A percentile compares a stretch with the other conserved stretches of the same genome.
These are phyloP conservation scores for Pichia insulana DNA, from an alignment of 805 yeast genomes.

Conservation along the genomic window DNA sequence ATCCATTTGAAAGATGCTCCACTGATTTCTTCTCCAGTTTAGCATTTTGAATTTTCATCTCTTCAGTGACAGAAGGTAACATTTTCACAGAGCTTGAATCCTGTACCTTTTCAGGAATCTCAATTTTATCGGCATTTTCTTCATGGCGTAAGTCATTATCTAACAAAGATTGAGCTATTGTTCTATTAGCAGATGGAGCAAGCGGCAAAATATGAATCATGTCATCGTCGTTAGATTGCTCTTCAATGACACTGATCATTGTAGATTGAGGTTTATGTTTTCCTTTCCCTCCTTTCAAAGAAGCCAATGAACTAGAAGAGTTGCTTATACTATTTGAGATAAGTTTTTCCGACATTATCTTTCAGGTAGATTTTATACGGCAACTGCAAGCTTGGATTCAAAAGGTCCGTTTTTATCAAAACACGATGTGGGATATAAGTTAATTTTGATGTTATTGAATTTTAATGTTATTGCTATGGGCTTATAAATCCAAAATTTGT, in stretches of 20 bases:
- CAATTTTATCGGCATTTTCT: neutral
- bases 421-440: no score
- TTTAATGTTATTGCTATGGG: no score
- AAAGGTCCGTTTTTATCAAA: no score
- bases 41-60: neutral
- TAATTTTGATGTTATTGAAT: no score
- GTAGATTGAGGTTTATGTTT: slow-evolving; percentile 12
- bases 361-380: no score
- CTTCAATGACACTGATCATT: slow-evolving; percentile 23
- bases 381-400: no score
- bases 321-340: neutral
- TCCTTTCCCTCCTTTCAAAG: neutral
- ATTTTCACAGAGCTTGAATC: neutral
- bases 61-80: neutral
- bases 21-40: slow-evolving; percentile 4
- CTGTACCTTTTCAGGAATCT: neutral
- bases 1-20: neutral
- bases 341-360: neutral
- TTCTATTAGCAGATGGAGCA: neutral
- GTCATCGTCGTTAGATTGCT: slow-evolving; percentile 18
- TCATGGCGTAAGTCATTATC: neutral
- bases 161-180: neutral
- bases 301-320: neutral
- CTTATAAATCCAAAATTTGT: no score
- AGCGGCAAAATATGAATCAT: slow-evolving; percentile 18